A percentile compares a stretch with the other conserved stretches of the same genome.
Conservation (phyloP, 2,329 filamentous ascomycete species). For the Pseudogymnoascus sp. region DNA sequence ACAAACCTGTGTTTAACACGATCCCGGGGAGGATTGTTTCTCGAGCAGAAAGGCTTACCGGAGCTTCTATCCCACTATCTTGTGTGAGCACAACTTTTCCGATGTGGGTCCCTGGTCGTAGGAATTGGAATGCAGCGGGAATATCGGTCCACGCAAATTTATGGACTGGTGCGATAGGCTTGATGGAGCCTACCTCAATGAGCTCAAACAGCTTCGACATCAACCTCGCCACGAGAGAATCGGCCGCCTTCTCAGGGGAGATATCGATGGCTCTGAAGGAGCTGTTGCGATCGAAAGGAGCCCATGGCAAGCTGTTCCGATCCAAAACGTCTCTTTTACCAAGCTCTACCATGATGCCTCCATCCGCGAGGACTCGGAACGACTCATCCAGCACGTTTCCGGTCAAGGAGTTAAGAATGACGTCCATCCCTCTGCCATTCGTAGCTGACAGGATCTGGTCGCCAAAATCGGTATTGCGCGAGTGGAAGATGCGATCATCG, state of each 20-base stretch:
- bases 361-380: conserved; percentile 28
- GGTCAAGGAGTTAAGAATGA: conserved; percentile 30
- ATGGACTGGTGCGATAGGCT: conserved; percentile 17
- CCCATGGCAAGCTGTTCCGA: conserved; percentile 15
- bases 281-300: conserved; percentile 16
- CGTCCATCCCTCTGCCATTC: conserved; percentile 28
- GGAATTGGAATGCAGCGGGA: background rate
- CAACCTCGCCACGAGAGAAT: conserved; percentile 9
- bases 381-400: conserved; percentile 25
- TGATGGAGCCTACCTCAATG: conserved; percentile 12
- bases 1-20: background rate
- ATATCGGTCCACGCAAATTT: background rate
- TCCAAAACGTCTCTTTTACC: conserved; percentile 18
- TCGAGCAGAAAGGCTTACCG: background rate
- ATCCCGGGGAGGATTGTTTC: background rate
- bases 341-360: conserved; percentile 18
- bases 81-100: background rate
- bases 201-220: conserved; percentile 12
- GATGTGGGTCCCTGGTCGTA: background rate
- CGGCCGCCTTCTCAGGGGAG: background rate
- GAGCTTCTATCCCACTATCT: background rate
- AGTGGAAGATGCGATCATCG: conserved; percentile 10
- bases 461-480: conserved; percentile 31
- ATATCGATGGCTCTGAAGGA: conserved; percentile 9
- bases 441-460: conserved; percentile 27